Conservation (phyloP, 2,329 filamentous ascomycete species). For the Colletotrichum lentis region DNA sequence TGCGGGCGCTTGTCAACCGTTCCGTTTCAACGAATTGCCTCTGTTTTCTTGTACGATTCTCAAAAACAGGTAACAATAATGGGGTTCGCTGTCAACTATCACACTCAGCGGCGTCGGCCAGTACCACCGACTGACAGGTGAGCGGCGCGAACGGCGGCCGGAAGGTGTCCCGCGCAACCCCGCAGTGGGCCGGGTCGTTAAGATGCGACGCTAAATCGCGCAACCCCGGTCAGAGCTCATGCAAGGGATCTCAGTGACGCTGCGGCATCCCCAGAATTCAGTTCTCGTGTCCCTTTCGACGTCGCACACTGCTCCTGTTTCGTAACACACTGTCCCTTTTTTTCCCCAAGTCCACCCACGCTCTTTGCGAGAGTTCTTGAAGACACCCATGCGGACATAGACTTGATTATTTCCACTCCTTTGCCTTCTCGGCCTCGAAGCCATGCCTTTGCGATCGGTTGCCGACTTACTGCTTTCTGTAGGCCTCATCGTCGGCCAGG, state of each 20-base stretch:
- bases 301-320: constrained; percentile 10
- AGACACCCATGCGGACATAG: constrained; percentile 23
- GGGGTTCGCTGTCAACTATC: neutral
- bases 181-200: constrained; percentile 23
- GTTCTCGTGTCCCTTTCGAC: constrained; percentile 5
- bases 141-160: neutral
- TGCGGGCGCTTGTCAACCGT: too few species aligned
- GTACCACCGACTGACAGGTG: neutral
- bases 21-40: too few species aligned
- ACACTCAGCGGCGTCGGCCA: neutral
- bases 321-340: constrained; percentile 5
- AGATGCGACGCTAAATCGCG: constrained; percentile 24
- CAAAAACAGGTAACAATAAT: neutral
- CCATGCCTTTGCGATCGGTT: constrained; percentile 29
- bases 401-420: neutral
- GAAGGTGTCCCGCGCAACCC: constrained; percentile 24
- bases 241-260: constrained; percentile 36
- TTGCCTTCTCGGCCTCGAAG: constrained; percentile 17
- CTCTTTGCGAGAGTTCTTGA: neutral
- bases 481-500: constrained; percentile 38
- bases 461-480: constrained; percentile 38
- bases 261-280: constrained; percentile 14
- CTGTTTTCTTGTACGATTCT: too few species aligned
- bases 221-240: constrained; percentile 32
- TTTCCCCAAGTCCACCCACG: neutral